These are phyloP conservation scores for Cucurbita moschata DNA, from an alignment of 306 rosid species.

Conservation along the genomic window DNA sequence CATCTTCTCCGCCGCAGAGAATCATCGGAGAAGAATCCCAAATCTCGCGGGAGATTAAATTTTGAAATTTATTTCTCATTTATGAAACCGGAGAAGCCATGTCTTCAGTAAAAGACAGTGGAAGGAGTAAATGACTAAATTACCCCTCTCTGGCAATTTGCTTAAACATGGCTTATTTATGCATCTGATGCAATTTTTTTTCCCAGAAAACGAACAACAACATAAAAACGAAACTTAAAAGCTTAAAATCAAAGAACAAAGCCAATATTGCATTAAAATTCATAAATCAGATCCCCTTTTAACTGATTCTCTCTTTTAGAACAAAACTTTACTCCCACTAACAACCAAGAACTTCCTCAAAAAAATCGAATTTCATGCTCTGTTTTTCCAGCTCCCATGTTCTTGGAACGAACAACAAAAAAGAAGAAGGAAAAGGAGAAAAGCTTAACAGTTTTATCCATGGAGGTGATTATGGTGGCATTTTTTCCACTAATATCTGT, in stretches of 20 bases:
- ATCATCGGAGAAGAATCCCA: background rate
- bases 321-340: background rate
- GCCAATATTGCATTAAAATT: background rate
- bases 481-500: conserved; percentile 36
- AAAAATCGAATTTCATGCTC: background rate
- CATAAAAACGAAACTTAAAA: background rate
- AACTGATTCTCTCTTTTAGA: background rate
- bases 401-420: conserved; percentile 1
- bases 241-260: background rate
- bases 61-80: background rate
- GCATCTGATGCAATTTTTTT: background rate
- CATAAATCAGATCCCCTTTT: background rate
- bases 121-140: background rate
- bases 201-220: background rate
- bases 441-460: conserved; percentile 47
- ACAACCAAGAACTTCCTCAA: background rate
- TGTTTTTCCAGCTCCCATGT: conserved; percentile 3
- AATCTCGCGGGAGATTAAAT: background rate
- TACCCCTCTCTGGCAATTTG: background rate
- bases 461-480: conserved; percentile 35
- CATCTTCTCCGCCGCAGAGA: background rate
- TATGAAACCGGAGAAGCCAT: background rate
- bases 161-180: background rate
- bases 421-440: background rate
- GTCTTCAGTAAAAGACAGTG: background rate